These are phyloP conservation scores for Austroboletus olivaceoglutinosus DNA, from an alignment of 1,284 basidiomycete genomes.

Conservation along the genomic window DNA sequence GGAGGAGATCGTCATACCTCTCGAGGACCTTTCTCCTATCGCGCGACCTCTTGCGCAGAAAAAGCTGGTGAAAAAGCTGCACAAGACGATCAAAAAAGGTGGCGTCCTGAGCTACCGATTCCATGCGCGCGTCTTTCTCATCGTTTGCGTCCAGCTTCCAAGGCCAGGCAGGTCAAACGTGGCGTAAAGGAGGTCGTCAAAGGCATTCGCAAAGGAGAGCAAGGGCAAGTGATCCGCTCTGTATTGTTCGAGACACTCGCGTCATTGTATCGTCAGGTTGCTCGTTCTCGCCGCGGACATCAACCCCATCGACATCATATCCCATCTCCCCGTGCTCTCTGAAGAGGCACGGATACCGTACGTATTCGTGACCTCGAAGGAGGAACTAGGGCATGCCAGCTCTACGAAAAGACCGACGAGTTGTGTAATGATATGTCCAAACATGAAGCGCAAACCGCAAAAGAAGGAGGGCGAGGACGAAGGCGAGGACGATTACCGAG, in stretches of 20 bases:
- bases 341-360: slow-evolving; percentile 97
- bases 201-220: slow-evolving; percentile 92
- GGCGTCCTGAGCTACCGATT: slow-evolving; percentile 15
- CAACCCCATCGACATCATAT: slow-evolving; percentile 97
- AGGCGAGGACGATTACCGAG: slow-evolving; percentile 77
- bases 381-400: slow-evolving; percentile 93
- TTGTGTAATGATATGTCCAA: slow-evolving; percentile 91
- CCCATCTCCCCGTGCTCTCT: slow-evolving; percentile 91
- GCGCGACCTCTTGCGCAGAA: slow-evolving; percentile 88
- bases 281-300: slow-evolving; percentile 96
- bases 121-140: slow-evolving; percentile 3
- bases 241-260: slow-evolving; percentile 3
- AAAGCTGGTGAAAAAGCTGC: slow-evolving; percentile 89
- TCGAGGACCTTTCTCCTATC: slow-evolving; percentile 85
- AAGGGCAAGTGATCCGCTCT: slow-evolving; percentile 61
- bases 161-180: slow-evolving; percentile 88
- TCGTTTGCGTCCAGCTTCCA: slow-evolving; percentile 62
- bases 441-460: slow-evolving; percentile 70
- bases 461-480: slow-evolving; percentile 60
- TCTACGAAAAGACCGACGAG: slow-evolving; percentile 98
- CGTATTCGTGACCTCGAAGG: slow-evolving; percentile 83
- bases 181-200: slow-evolving; percentile 98
- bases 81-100: slow-evolving; percentile 94
- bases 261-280: slow-evolving; percentile 50
- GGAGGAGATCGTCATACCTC: slow-evolving; percentile 65